Evolutionary conservation across 1,284 basidiomycete genomes (phyloP).

Genomic region (Erythrobasidium hasegawianum): DNA sequence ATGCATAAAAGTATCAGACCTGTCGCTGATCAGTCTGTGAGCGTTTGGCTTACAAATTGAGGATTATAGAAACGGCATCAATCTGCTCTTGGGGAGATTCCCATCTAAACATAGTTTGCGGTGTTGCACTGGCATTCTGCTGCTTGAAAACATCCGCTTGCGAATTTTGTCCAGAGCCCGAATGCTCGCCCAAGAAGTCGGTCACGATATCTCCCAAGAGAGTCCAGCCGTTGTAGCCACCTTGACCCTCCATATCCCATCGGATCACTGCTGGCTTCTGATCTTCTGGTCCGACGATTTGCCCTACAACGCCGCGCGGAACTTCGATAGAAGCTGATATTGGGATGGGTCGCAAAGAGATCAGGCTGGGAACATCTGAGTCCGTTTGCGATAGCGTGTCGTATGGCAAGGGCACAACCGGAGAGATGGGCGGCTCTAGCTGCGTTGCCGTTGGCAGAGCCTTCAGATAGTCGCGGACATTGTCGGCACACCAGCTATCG

Average conservation of each 20-base stretch:
- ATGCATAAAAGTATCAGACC: too few species aligned
- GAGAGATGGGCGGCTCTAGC: conserved; percentile 58
- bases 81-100: background rate
- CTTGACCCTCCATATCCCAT: conserved; percentile 58
- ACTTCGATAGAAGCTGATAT: conserved; percentile 71
- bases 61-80: background rate
- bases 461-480: conserved; percentile 70
- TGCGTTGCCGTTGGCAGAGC: conserved; percentile 71
- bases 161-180: background rate
- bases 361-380: conserved; percentile 60
- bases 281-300: conserved; percentile 63
- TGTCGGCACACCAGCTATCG: conserved; percentile 54
- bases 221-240: conserved; percentile 75
- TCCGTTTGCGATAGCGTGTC: conserved; percentile 62
- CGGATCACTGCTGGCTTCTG: conserved; percentile 63
- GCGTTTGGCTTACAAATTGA: background rate
- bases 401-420: conserved; percentile 60
- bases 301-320: conserved; percentile 63
- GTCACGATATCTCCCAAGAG: conserved; percentile 70
- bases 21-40: too few species aligned
- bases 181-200: conserved; percentile 55
- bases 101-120: background rate
- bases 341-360: conserved; percentile 62
- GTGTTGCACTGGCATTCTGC: background rate
- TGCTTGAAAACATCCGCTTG: background rate